Evolutionary conservation across 139 green algal species (phyloP), one percentile per base, ranked within the genome.

Genomic region (Penium margaritaceum): DNA sequence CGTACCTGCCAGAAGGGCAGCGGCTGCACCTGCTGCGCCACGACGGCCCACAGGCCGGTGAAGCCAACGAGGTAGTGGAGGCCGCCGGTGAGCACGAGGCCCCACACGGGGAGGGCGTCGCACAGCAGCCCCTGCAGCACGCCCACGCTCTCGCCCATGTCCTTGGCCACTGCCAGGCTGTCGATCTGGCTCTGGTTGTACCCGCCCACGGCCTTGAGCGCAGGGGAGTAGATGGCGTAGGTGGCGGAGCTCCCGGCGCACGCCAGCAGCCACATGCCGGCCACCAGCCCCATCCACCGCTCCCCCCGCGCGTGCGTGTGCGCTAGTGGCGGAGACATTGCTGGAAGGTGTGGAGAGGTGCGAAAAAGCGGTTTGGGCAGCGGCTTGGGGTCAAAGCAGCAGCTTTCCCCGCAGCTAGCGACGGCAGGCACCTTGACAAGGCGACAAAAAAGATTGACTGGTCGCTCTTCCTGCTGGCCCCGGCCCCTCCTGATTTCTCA

Each of bases 211-310:
- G 21, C 38, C 60, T 76, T 76, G 7, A 76, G 37, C 47, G 35
- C 39, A 21, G 63, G 39, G 17, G 71, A 78, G 41, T 76, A 78
- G 62, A 78, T 78, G 19, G 63, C 62, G 33, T 77, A 78, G 15
- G 62, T 76, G 29, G 32, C 27, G 3, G 62, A 44, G 29, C 41
- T 54, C 9, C 71, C 71, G 15, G 63, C 71, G 68, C 53, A 70
- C n/a, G 62, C 34, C n/a, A 57, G 46, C 29, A 78, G 29, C 41
- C 41, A 78, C 68, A 78, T 37, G 21, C 71, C 60, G n/a, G 17
- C 69, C 27, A 78, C 68, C 29, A 78, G 71, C 4, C 41, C 62
- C 41, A 78, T n/a, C 71, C 71, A 78, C 17, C 51, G 51, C 24
- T 60, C n/a, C n/a, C n/a, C n/a, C n/a, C n/a, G n/a, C n/a, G n/a